phyloP scores from a whole-genome alignment of 805 yeast genomes.

The Tetrapisispora namnaoensis region DNA sequence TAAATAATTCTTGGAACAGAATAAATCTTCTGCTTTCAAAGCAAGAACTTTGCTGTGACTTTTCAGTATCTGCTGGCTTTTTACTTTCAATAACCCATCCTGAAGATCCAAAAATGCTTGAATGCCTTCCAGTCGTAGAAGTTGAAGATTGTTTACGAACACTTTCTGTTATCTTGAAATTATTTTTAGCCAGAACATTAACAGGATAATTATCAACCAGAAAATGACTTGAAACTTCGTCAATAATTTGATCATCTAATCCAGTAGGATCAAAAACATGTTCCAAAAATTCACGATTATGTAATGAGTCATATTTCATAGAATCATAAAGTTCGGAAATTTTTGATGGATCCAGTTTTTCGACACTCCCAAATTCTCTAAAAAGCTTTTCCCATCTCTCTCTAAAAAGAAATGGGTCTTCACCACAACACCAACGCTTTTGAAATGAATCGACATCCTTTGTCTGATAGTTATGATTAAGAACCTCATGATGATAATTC shows the following conservation, averaged over 20 bases:
- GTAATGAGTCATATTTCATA: slow-evolving; percentile 96
- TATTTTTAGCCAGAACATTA: slow-evolving; percentile 65
- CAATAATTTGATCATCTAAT: slow-evolving; percentile 29
- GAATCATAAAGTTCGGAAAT: slow-evolving; percentile 95
- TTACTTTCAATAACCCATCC: slow-evolving; percentile 58
- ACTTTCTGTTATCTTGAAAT: slow-evolving; percentile 48
- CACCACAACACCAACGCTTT: slow-evolving; percentile 90
- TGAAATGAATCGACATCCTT: slow-evolving; percentile 63
- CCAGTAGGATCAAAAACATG: slow-evolving; percentile 64
- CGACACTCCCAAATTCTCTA: slow-evolving; percentile 83
- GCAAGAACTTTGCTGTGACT: slow-evolving; percentile 31
- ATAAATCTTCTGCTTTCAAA: slow-evolving; percentile 77
- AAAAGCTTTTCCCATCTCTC: slow-evolving; percentile 97
- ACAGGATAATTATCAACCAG: slow-evolving; percentile 66
- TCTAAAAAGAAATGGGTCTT: slow-evolving; percentile 78
- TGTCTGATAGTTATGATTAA: slow-evolving; percentile 68
- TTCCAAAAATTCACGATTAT: slow-evolving; percentile 81
- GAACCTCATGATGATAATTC: slow-evolving; percentile 78
- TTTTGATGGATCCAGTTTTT: slow-evolving; percentile 94
- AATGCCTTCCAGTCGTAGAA: slow-evolving; percentile 9
- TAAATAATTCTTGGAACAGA: slow-evolving; percentile 75
- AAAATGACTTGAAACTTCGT: slow-evolving; percentile 30
- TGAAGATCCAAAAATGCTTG: slow-evolving; percentile 47
- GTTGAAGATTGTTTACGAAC: slow-evolving; percentile 7
- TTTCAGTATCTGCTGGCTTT: slow-evolving; percentile 21